Conservation (phyloP, 768 basidiomycete genomes). For the Rhizopogon rudus region DNA sequence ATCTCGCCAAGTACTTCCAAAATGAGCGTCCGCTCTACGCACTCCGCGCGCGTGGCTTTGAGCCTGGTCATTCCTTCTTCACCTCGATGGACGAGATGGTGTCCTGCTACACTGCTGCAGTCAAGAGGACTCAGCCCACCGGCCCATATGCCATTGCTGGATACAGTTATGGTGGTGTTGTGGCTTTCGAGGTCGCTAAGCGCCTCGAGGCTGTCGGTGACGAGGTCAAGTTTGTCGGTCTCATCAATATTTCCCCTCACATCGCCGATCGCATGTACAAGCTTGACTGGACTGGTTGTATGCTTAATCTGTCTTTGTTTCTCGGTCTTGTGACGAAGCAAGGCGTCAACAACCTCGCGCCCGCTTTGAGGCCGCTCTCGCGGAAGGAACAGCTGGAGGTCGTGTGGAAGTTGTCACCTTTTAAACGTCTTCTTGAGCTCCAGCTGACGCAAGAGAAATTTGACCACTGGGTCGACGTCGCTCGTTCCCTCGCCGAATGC, state of each 20-base stretch:
- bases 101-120: slow-evolving; percentile 28
- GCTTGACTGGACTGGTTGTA: slow-evolving; percentile 33
- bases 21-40: slow-evolving; percentile 40
- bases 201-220: slow-evolving; percentile 29
- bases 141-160: slow-evolving; percentile 40
- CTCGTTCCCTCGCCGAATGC: slow-evolving; percentile 16
- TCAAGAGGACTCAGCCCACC: slow-evolving; percentile 27
- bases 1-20: slow-evolving; percentile 32
- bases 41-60: slow-evolving; percentile 41
- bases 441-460: slow-evolving; percentile 16
- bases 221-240: slow-evolving; percentile 35
- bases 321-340: slow-evolving; percentile 26
- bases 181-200: slow-evolving; percentile 40
- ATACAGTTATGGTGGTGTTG: slow-evolving; percentile 41
- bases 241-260: slow-evolving; percentile 38
- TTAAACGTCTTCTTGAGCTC: background rate
- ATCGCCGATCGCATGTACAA: slow-evolving; percentile 38
- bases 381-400: slow-evolving; percentile 15
- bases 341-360: slow-evolving; percentile 11
- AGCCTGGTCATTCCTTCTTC: slow-evolving; percentile 31
- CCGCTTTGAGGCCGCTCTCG: slow-evolving; percentile 11
- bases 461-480: slow-evolving; percentile 18
- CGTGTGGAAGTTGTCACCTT: slow-evolving; percentile 15
- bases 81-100: slow-evolving; percentile 36
- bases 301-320: slow-evolving; percentile 36